phyloP scores from a whole-genome alignment of 2,329 filamentous ascomycete genomes.

The Elsinoe necatrix region DNA sequence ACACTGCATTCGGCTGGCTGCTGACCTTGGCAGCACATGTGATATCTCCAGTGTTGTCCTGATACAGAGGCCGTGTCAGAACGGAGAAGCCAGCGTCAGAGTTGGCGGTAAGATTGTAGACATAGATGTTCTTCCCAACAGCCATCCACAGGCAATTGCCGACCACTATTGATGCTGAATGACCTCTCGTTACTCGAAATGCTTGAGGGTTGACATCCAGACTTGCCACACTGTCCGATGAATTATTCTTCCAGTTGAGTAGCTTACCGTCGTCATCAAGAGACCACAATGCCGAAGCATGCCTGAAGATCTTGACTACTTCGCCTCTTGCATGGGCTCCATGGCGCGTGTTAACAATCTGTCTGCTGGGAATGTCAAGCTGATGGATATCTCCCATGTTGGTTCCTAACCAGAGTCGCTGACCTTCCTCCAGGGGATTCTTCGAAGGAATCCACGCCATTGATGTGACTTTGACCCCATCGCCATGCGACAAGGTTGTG shows the following conservation, averaged over 20 bases:
- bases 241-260: constrained; percentile 75
- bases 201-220: constrained; percentile 65
- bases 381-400: constrained; percentile 83
- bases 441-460: constrained; percentile 77
- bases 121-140: constrained; percentile 73
- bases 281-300: constrained; percentile 87
- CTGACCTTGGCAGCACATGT: constrained; percentile 72
- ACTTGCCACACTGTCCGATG: constrained; percentile 61
- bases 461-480: constrained; percentile 73
- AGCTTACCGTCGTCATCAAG: constrained; percentile 82
- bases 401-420: constrained; percentile 79
- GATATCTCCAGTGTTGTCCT: constrained; percentile 72
- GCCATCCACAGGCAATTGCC: constrained; percentile 82
- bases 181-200: constrained; percentile 69
- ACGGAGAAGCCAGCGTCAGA: constrained; percentile 66
- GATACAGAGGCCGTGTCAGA: constrained; percentile 59
- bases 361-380: constrained; percentile 68
- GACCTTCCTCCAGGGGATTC: constrained; percentile 71
- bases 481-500: constrained; percentile 73
- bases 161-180: constrained; percentile 83
- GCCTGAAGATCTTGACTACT: constrained; percentile 75
- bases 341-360: constrained; percentile 58
- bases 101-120: constrained; percentile 67
- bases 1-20: constrained; percentile 68
- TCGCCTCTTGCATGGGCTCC: constrained; percentile 70